Conservation (phyloP, 371 early-diverging fungal species). For the Chytridiales sp. region DNA sequence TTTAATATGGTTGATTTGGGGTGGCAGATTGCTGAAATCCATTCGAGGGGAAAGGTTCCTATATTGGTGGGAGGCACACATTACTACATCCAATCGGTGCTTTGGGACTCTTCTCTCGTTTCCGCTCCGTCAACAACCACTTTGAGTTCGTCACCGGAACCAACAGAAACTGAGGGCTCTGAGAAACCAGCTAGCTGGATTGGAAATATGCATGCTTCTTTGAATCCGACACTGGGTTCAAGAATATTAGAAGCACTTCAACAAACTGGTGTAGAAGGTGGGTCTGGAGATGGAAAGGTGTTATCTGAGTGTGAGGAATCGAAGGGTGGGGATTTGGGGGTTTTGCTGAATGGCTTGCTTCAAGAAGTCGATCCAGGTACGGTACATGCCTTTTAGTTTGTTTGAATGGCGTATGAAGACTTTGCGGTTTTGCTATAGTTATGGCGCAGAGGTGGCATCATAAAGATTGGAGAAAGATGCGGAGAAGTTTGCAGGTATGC, state of each 20-base stretch:
- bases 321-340: not conserved
- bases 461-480: constrained; percentile 82
- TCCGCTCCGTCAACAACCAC: not conserved
- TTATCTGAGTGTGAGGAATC: constrained; percentile 1
- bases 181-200: not conserved
- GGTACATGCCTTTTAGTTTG: not conserved
- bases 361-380: constrained; percentile 68
- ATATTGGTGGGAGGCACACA: constrained; percentile 95
- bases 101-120: constrained; percentile 62
- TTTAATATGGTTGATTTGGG: not conserved
- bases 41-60: constrained; percentile 66
- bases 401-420: not conserved
- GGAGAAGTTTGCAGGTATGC: constrained; percentile 74
- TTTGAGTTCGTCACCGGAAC: not conserved
- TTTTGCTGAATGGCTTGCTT: constrained; percentile 30
- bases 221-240: not conserved
- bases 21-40: constrained; percentile 71
- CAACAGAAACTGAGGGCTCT: not conserved
- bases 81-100: constrained; percentile 88
- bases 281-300: too few species aligned
- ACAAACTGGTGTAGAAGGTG: not conserved
- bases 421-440: constrained; percentile 19
- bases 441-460: constrained; percentile 93
- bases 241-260: not conserved
- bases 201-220: constrained; percentile 17